Conservation (phyloP, 306 rosid genomes). For the Rubus idaeus region DNA sequence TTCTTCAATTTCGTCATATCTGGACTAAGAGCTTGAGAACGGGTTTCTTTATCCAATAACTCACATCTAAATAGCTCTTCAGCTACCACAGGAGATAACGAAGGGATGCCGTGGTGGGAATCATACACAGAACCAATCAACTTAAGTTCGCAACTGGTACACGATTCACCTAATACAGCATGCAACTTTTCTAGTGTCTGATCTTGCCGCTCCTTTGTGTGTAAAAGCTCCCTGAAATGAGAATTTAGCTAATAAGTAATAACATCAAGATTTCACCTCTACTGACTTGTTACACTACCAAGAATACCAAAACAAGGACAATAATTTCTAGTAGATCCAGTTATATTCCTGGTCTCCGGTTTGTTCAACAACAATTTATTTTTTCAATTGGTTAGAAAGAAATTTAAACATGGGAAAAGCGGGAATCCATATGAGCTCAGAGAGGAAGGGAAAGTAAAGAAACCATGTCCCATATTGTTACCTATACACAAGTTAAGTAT, state of each 20-base stretch:
- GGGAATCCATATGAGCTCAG: conserved; percentile 7
- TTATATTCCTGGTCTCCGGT: not conserved
- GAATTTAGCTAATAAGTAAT: conserved; percentile 7
- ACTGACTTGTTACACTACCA: conserved; percentile 4
- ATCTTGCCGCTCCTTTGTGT: conserved; percentile 60
- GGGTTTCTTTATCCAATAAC: conserved; percentile 44
- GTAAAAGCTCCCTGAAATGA: conserved; percentile 59
- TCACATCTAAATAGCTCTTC: conserved; percentile 61
- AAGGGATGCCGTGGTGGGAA: conserved; percentile 47
- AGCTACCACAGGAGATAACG: conserved; percentile 50
- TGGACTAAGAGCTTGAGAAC: conserved; percentile 61
- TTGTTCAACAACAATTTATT: not conserved
- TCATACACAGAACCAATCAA: conserved; percentile 62
- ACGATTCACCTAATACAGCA: conserved; percentile 51
- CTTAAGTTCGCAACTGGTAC: conserved; percentile 66
- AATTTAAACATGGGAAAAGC: not conserved
- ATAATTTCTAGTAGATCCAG: not conserved
- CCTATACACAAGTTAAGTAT: not conserved
- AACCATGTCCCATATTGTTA: not conserved
- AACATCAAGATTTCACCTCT: conserved; percentile 11
- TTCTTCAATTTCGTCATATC: conserved; percentile 61
- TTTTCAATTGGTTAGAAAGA: not conserved
- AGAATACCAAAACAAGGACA: not conserved
- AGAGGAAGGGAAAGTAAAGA: not conserved
- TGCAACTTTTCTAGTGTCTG: conserved; percentile 50